These are phyloP conservation scores for Thamnidium elegans DNA, from an alignment of 192 early-diverging fungal genomes.

Conservation along the genomic window DNA sequence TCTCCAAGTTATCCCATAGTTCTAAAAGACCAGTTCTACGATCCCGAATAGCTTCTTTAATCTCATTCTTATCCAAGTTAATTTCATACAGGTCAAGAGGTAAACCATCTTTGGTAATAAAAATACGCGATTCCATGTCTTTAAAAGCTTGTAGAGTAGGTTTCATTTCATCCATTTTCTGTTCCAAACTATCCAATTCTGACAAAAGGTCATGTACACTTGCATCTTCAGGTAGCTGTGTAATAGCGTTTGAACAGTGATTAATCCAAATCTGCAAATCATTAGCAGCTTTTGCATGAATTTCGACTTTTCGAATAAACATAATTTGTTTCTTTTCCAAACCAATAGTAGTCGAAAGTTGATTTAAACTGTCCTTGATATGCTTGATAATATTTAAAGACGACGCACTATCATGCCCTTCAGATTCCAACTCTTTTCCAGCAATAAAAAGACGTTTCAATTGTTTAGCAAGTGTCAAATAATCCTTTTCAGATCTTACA, in stretches of 20 bases:
- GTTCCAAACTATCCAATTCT: slow-evolving; percentile 19
- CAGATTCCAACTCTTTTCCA: neutral
- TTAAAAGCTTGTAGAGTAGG: slow-evolving; percentile 23
- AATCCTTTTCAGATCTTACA: neutral
- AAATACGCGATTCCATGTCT: slow-evolving; percentile 14
- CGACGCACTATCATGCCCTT: neutral
- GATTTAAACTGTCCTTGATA: neutral
- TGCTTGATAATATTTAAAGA: neutral
- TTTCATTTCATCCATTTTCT: slow-evolving; percentile 19
- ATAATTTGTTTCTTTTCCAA: slow-evolving; percentile 23
- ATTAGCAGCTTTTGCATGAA: slow-evolving; percentile 27
- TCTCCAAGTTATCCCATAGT: slow-evolving; percentile 32
- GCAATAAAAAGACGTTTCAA: neutral
- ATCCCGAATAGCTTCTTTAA: slow-evolving; percentile 18
- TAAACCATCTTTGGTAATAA: slow-evolving; percentile 10
- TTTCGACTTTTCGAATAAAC: slow-evolving; percentile 21
- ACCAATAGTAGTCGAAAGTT: slow-evolving; percentile 8
- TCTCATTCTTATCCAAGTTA: slow-evolving; percentile 1
- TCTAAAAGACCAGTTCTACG: slow-evolving; percentile 27
- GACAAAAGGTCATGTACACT: slow-evolving; percentile 10
- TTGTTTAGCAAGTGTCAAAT: neutral
- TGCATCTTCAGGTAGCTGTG: slow-evolving; percentile 17
- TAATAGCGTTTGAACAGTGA: slow-evolving; percentile 18
- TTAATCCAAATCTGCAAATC: slow-evolving; percentile 27
- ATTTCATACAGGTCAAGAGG: neutral